Base-by-base conservation (phyloP, 257 asterid species). In the Rubia yunnanensis region DNA sequence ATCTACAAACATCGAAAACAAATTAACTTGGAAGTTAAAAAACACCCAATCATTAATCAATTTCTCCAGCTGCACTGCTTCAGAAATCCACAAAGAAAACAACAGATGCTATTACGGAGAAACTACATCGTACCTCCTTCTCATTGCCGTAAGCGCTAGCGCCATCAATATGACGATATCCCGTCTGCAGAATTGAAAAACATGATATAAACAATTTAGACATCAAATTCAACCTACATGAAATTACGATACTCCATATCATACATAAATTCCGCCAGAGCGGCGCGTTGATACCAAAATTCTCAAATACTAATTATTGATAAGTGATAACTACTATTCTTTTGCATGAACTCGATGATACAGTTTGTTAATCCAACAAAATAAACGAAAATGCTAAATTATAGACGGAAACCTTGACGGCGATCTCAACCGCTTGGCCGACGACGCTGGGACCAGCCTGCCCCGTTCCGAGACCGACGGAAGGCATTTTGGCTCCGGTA, bases 401-500 rank as follows among this genome's bases (percentile, higher is more conserved):
- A 28, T 41, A 60, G 50, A 9, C 39, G 31, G 49, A 52, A 59
- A 81, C 94, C 84, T 80, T 79, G 53, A 86, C 70, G 26, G 95
- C 95, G 52, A 72, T 57, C 48, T 75, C 80, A 70, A 86, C 76
- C 55, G 84, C 87, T 44, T 79, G 78, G 18, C 82, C 86, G 44
- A 84, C 84, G 49, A 79, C 72, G n/a, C 85, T 85, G 61, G 82
- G 73, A 9, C 64, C 82, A 64, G 91, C 79, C 82, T 77, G 83
- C 84, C 84, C 84, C 27, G 95, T 86, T 64, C 95, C 90, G 31
- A 86, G 83, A 3, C 91, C 95, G 7, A 86, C 78, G 4, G 88
- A 72, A 5, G 95, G 91, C 60, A 84, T 86, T 64, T 74, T 79
- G 17, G 82, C 83, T 65, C 95, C 95, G 36, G 71, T 82, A 72